These are phyloP conservation scores for Aspergillus sparsus DNA, from an alignment of 495 filamentous ascomycete species.

Conservation along the genomic window DNA sequence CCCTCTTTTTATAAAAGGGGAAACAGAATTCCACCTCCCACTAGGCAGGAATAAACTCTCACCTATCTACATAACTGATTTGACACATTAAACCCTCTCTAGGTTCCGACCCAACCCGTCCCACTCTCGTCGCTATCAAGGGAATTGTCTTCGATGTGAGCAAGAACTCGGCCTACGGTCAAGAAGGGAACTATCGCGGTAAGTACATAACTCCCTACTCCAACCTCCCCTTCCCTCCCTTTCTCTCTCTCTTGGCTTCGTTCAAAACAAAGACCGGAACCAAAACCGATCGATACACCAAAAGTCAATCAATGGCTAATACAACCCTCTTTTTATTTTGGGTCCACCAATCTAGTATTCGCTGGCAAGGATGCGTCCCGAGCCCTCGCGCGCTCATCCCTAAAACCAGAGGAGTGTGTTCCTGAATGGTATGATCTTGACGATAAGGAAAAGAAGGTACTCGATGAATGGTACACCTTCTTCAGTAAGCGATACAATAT, in stretches of 20 bases:
- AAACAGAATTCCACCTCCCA: no score
- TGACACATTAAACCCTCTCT: no score
- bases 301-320: no score
- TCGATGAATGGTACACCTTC: slow-evolving; percentile 93
- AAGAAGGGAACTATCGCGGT: slow-evolving; percentile 85
- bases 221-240: no score
- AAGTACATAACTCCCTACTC: slow-evolving; percentile 24
- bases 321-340: no score
- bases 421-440: slow-evolving; percentile 82
- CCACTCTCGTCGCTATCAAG: slow-evolving; percentile 94
- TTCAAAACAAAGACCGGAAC: not conserved
- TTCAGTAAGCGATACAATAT: slow-evolving; percentile 96
- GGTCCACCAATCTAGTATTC: slow-evolving; percentile 63
- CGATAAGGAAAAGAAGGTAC: slow-evolving; percentile 81
- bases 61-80: not conserved
- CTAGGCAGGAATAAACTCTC: not conserved
- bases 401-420: slow-evolving; percentile 79
- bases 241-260: not conserved
- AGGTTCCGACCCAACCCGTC: slow-evolving; percentile 64
- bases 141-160: slow-evolving; percentile 93
- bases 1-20: no score
- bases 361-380: slow-evolving; percentile 92
- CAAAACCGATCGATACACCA: not conserved
- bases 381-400: slow-evolving; percentile 80
- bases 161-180: slow-evolving; percentile 80